Conservation (phyloP, 208 protist genomes). For the Trypanosoma rangeli region DNA sequence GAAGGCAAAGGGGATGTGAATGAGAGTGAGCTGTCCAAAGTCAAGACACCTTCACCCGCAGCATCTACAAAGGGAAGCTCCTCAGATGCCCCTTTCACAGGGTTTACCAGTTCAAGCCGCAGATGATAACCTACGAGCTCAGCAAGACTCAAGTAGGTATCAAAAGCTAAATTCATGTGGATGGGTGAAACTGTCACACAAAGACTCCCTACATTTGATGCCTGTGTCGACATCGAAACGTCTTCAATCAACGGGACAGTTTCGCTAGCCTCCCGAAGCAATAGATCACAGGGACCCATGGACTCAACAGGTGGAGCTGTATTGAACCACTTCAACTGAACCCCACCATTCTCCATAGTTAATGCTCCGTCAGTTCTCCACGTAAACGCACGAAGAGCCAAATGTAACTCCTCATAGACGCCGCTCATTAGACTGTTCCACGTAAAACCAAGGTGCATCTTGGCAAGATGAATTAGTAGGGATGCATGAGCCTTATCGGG, state of each 20-base stretch:
- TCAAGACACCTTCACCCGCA: neutral
- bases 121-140: conserved; percentile 17
- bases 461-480: neutral
- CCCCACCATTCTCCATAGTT: conserved; percentile 9
- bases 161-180: conserved; percentile 6
- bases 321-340: conserved; percentile 18
- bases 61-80: neutral
- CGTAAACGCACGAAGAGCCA: neutral
- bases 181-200: conserved; percentile 12
- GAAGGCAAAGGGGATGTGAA: neutral
- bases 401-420: conserved; percentile 5
- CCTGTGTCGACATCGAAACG: conserved; percentile 6
- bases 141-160: conserved; percentile 16
- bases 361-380: conserved; percentile 10
- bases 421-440: conserved; percentile 16
- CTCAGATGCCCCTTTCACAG: neutral
- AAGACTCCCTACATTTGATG: neutral
- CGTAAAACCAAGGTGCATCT: conserved; percentile 18
- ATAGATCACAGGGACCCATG: neutral
- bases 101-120: neutral
- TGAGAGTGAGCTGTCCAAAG: neutral
- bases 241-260: conserved; percentile 14
- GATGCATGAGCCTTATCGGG: neutral
- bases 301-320: neutral
- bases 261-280: conserved; percentile 5